These are phyloP conservation scores for Aphanomyces astaci DNA, from an alignment of 352 stramenopile genomes.

Conservation along the genomic window DNA sequence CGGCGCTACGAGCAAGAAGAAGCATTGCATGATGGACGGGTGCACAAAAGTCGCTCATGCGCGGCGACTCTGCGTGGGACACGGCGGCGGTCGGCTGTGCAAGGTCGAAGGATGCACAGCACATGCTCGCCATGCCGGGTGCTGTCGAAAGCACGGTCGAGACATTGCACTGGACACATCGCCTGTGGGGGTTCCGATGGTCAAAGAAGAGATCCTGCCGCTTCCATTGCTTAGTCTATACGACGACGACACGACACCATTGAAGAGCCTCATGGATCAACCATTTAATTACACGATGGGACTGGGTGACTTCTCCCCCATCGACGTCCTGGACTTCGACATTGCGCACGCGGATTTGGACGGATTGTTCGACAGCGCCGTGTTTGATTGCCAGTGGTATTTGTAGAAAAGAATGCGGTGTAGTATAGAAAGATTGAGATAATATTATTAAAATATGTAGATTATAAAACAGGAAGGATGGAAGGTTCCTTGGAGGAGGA, in stretches of 20 bases:
- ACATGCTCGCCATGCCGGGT: conserved; percentile 16
- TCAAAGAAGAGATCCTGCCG: background rate
- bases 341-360: background rate
- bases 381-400: background rate
- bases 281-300: background rate
- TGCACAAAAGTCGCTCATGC: conserved; percentile 15
- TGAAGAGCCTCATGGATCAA: background rate
- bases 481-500: background rate
- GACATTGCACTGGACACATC: background rate
- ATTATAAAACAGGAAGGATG: background rate
- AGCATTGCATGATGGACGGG: background rate
- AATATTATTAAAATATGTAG: conserved; percentile 12
- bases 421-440: conserved; percentile 3
- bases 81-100: conserved; percentile 7
- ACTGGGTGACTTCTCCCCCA: background rate
- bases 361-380: background rate
- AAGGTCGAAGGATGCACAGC: conserved; percentile 16
- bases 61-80: conserved; percentile 2
- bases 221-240: background rate
- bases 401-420: background rate
- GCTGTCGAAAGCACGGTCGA: conserved; percentile 10
- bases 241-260: background rate
- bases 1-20: conserved; percentile 1
- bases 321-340: conserved; percentile 7
- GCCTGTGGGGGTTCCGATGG: background rate